phyloP scores from a whole-genome alignment of 1,139 yeast species.

The Oligophagozyma castellii region DNA sequence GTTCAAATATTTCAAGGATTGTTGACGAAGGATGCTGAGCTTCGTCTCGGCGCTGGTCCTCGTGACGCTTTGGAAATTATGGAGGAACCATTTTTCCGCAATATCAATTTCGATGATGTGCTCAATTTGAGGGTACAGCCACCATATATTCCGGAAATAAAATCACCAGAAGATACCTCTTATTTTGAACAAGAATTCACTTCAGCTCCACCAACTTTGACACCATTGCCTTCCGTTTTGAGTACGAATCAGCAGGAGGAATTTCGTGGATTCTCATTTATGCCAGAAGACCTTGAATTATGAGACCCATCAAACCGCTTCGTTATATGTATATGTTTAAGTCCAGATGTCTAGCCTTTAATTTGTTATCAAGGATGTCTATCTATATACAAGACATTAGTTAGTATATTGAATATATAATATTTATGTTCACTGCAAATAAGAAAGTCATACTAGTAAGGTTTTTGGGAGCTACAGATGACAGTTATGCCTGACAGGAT shows the following conservation, averaged over 20 bases:
- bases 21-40: slow-evolving; percentile 73
- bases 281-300: slow-evolving; percentile 41
- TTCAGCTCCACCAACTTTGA: slow-evolving; percentile 83
- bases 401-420: no score
- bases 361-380: no score
- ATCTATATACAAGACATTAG: no score
- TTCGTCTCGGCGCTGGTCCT: slow-evolving; percentile 76
- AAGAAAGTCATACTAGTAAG: no score
- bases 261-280: slow-evolving; percentile 90
- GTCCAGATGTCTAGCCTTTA: no score
- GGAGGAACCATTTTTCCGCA: slow-evolving; percentile 89
- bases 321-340: no score
- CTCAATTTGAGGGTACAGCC: slow-evolving; percentile 62
- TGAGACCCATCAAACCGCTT: no score
- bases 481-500: no score
- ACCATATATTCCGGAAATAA: slow-evolving; percentile 71
- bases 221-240: slow-evolving; percentile 83
- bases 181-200: slow-evolving; percentile 94
- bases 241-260: slow-evolving; percentile 88
- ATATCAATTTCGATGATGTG: slow-evolving; percentile 82
- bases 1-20: slow-evolving; percentile 87
- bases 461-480: no score
- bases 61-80: slow-evolving; percentile 85
- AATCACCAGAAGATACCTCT: slow-evolving; percentile 79
- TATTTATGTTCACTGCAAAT: no score